Evolutionary conservation across 805 yeast species (phyloP).

Genomic region (Komagataella ulmi): DNA sequence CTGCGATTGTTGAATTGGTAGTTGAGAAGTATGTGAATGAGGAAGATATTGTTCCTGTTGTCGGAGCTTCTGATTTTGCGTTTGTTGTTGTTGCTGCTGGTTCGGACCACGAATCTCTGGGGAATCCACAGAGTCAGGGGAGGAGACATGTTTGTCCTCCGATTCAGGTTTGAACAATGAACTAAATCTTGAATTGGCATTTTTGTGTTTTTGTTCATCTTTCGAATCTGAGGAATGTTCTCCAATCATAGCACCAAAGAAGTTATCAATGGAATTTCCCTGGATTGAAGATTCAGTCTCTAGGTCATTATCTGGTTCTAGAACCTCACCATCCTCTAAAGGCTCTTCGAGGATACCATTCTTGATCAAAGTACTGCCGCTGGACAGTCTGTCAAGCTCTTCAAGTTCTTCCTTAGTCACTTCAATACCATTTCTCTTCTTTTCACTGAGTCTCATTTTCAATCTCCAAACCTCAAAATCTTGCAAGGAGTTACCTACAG

Average conservation of each 20-base stretch:
- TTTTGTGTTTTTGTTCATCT: not conserved
- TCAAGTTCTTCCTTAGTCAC: constrained; percentile 12
- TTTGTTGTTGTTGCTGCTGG: constrained; percentile 6
- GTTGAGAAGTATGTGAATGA: not conserved
- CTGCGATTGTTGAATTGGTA: not conserved
- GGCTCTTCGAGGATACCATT: not conserved
- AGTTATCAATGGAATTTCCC: not conserved
- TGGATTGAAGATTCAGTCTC: not conserved
- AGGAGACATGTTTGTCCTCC: not conserved
- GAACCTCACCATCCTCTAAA: not conserved
- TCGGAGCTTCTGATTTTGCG: constrained; percentile 4
- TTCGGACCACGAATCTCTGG: not conserved
- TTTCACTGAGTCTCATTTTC: constrained; percentile 36
- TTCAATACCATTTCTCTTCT: constrained; percentile 28
- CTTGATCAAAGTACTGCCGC: not conserved
- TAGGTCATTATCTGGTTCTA: not conserved
- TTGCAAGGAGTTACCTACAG: constrained; percentile 35
- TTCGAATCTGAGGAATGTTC: not conserved
- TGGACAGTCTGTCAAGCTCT: not conserved
- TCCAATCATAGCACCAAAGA: not conserved
- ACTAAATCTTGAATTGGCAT: not conserved
- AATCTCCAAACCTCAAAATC: constrained; percentile 51
- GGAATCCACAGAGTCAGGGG: not conserved
- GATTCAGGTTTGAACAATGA: not conserved
- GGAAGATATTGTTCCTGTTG: not conserved